phyloP scores from a whole-genome alignment of 495 filamentous ascomycete genomes.

The Symbiotaphrina buchneri region DNA sequence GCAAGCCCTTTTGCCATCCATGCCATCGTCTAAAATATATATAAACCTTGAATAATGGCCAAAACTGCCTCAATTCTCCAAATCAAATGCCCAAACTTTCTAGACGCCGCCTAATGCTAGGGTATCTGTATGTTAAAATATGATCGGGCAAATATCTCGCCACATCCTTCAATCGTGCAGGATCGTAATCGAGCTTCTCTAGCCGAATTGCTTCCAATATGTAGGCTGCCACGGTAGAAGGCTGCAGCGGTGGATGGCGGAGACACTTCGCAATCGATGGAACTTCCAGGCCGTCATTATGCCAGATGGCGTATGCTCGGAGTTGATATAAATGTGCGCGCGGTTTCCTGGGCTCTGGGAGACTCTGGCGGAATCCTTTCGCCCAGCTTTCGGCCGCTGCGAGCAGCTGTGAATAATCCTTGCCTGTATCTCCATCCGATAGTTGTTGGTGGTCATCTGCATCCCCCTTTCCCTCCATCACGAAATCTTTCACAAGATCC shows the following conservation, averaged over 20 bases:
- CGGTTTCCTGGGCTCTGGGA: slow-evolving; percentile 7
- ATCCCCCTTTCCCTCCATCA: slow-evolving; percentile 1
- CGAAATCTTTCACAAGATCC: neutral
- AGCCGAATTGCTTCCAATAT: slow-evolving; percentile 18
- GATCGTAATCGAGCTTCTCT: slow-evolving; percentile 19
- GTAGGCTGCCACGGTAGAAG: slow-evolving; percentile 24
- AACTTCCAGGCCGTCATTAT: slow-evolving; percentile 17
- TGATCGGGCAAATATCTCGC: slow-evolving; percentile 4
- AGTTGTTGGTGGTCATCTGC: slow-evolving; percentile 1
- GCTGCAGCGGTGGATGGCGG: slow-evolving; percentile 28
- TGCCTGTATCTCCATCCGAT: neutral
- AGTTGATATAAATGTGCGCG: slow-evolving; percentile 15
- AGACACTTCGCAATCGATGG: slow-evolving; percentile 22
- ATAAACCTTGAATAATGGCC: no score
- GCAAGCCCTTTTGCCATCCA: no score
- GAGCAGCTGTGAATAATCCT: slow-evolving; percentile 11
- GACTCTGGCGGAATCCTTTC: slow-evolving; percentile 9
- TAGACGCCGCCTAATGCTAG: no score
- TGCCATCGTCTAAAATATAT: no score
- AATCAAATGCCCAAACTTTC: no score
- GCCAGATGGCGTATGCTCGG: slow-evolving; percentile 39
- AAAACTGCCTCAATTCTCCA: no score
- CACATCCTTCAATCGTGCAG: slow-evolving; percentile 13
- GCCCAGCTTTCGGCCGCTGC: slow-evolving; percentile 15
- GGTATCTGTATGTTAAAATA: no score